These are phyloP conservation scores for Blastobotrys chiropterorum DNA, from an alignment of 805 yeast species.

Conservation along the genomic window DNA sequence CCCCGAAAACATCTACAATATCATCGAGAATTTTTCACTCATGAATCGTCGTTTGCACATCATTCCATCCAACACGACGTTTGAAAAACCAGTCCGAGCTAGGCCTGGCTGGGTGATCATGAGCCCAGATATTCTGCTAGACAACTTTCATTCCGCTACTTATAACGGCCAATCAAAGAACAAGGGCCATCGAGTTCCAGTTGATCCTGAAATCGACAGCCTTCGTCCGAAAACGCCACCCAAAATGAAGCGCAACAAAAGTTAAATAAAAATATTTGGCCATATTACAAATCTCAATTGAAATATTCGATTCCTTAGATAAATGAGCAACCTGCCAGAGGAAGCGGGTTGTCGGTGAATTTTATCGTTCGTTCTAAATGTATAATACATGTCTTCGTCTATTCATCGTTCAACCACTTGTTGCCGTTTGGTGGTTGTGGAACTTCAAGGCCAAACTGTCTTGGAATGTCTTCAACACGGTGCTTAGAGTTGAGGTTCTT, in stretches of 20 bases:
- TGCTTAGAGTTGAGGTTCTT: conserved; percentile 82
- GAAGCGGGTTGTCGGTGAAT: too few relatives aligned
- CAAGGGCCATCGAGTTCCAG: conserved; percentile 56
- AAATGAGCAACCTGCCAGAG: too few relatives aligned
- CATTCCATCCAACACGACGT: conserved; percentile 56
- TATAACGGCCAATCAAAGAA: conserved; percentile 40
- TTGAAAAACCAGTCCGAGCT: conserved; percentile 58
- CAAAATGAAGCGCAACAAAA: conserved; percentile 6
- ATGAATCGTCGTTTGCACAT: conserved; percentile 80
- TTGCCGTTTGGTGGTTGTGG: conserved; percentile 31
- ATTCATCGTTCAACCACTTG: conserved; percentile 25
- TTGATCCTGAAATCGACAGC: conserved; percentile 65
- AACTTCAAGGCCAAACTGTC: conserved; percentile 63
- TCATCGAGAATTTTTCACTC: conserved; percentile 84
- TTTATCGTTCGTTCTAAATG: neutral
- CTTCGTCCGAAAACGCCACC: conserved; percentile 81
- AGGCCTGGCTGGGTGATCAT: conserved; percentile 90
- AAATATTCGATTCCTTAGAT: too few relatives aligned
- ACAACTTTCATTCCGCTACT: conserved; percentile 52
- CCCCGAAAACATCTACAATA: conserved; percentile 70
- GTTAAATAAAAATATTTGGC: too few relatives aligned
- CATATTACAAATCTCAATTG: too few relatives aligned
- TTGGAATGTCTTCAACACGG: conserved; percentile 73
- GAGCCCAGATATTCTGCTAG: conserved; percentile 74
- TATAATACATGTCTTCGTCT: neutral